Base-by-base conservation (phyloP, 164 flowering plant genomes). In the Annona cherimola region DNA sequence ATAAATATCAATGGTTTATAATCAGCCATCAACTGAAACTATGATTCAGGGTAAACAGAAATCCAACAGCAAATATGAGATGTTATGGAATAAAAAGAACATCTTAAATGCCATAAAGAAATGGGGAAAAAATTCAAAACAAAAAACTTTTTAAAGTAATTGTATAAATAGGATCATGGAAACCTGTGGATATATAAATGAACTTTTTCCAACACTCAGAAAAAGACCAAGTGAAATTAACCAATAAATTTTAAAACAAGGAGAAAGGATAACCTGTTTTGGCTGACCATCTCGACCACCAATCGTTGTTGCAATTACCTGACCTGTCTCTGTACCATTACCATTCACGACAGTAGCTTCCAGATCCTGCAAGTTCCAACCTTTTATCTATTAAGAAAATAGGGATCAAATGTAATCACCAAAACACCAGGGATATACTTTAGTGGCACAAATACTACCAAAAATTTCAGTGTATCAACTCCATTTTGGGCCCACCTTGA, bases 311-410 rank as follows among this genome's bases (percentile, higher is more conserved):
- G 85, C 66, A 74, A 90, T 91, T 42, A 80, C 81, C 69, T 90
- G 97, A 62, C 98, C 98, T 35, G 92, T 77, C 80, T 91, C 98
- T 50, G 95, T 84, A 65, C 91, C 98, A 75, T 82, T 85, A 14
- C 97, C 94, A 73, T 81, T 88, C 61, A 93, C 84, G 77, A 88
- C 74, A 68, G 90, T 64, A 3, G 90, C 78, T 66, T 90, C 97
- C 70, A 75, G 44, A 65, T 85, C 90, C 97, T 93, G 78, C 66
- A 71, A 14, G 45, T 71, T 42, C 68, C 68, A 70, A 42, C 60
- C 35, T 26, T 16, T 12, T 45, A 62, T 54, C 50, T 75, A 75
- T 67, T 39, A 73, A 1, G 35, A 26, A 26, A 26, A 26, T 26
- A 26, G 35, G 35, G 60, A 46, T 68, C 57, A 45, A 4, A 68